phyloP scores from a whole-genome alignment of 2,329 filamentous ascomycete species.

The Cladorrhinum sp. region DNA sequence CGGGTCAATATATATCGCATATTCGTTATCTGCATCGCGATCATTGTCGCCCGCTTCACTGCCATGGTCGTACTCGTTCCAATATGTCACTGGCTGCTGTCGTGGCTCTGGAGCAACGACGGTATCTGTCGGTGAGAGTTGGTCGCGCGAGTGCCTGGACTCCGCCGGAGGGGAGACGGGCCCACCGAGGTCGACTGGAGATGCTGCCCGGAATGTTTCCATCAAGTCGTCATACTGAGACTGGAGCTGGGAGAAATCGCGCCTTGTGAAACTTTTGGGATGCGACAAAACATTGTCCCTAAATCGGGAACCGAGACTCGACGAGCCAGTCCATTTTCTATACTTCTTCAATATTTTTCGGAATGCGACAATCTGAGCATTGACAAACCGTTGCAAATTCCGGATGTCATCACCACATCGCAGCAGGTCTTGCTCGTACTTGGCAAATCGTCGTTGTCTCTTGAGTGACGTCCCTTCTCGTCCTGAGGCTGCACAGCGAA shows the following conservation, averaged over 20 bases:
- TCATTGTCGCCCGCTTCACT: slow-evolving; percentile 62
- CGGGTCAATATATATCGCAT: slow-evolving; percentile 72
- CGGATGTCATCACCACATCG: slow-evolving; percentile 69
- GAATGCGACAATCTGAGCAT: slow-evolving; percentile 72
- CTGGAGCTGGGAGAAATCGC: slow-evolving; percentile 57
- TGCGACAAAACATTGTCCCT: slow-evolving; percentile 62
- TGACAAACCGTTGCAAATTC: slow-evolving; percentile 67
- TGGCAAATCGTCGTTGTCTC: slow-evolving; percentile 50
- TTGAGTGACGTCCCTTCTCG: slow-evolving; percentile 40
- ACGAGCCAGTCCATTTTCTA: slow-evolving; percentile 79
- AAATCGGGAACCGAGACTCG: slow-evolving; percentile 62
- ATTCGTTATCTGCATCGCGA: slow-evolving; percentile 45
- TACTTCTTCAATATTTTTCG: slow-evolving; percentile 85
- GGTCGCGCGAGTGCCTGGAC: slow-evolving; percentile 13
- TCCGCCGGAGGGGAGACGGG: slow-evolving; percentile 16
- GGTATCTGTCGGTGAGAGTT: slow-evolving; percentile 21
- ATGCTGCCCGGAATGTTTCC: slow-evolving; percentile 44
- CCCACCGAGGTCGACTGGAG: slow-evolving; percentile 32
- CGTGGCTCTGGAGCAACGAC: slow-evolving; percentile 15
- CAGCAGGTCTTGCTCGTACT: slow-evolving; percentile 51
- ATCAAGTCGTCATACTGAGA: slow-evolving; percentile 51
- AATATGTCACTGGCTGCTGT: slow-evolving; percentile 52
- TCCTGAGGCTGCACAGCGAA: slow-evolving; percentile 39
- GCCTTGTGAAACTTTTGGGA: slow-evolving; percentile 68
- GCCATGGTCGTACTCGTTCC: slow-evolving; percentile 85